These are phyloP conservation scores for Haplosporangium gracile DNA, from an alignment of 192 early-diverging fungal genomes.

Conservation along the genomic window DNA sequence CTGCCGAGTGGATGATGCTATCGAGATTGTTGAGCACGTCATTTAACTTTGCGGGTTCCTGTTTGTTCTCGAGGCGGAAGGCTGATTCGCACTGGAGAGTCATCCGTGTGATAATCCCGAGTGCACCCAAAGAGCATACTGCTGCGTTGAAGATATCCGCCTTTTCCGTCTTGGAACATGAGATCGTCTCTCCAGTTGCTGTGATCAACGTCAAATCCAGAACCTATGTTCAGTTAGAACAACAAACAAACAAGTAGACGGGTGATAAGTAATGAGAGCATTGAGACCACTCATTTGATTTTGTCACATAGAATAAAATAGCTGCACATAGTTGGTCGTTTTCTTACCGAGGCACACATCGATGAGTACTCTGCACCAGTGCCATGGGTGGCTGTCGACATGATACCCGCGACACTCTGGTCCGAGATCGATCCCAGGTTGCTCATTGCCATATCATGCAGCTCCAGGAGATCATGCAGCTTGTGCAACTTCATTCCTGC, in stretches of 20 bases:
- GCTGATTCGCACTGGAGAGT: constrained; percentile 75
- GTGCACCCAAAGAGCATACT: constrained; percentile 73
- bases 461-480: constrained; percentile 67
- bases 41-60: constrained; percentile 70
- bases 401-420: constrained; percentile 78
- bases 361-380: constrained; percentile 74
- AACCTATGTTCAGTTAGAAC: constrained; percentile 42
- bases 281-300: not conserved
- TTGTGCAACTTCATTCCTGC: constrained; percentile 75
- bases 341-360: constrained; percentile 67
- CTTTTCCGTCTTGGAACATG: constrained; percentile 63
- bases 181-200: constrained; percentile 60
- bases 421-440: constrained; percentile 82
- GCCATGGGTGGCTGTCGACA: constrained; percentile 81
- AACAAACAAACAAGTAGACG: not conserved
- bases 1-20: constrained; percentile 68
- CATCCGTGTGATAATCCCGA: constrained; percentile 78
- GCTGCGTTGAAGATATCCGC: constrained; percentile 75
- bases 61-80: constrained; percentile 76
- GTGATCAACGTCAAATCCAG: constrained; percentile 73
- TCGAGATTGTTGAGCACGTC: constrained; percentile 66
- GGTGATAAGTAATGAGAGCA: not conserved
- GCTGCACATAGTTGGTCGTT: not conserved
- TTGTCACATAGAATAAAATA: not conserved
- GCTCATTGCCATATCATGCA: constrained; percentile 73